Conservation (phyloP, 2,329 filamentous ascomycete species). For the Penicillium janthinellum region DNA sequence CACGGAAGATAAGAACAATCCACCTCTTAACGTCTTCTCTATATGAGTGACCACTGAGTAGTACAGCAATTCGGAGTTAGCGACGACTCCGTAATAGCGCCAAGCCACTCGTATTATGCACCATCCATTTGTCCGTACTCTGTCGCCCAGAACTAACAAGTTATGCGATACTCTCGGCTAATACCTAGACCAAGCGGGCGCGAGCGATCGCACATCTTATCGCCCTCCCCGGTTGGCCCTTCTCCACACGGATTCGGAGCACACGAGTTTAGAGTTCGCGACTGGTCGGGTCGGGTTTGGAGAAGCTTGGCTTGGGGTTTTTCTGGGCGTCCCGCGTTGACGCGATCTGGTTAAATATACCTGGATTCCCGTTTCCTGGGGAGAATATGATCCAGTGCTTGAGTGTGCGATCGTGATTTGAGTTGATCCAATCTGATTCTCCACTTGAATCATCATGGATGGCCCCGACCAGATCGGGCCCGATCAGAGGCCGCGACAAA, state of each 20-base stretch:
- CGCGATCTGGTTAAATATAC: background rate
- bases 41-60: background rate
- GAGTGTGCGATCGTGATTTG: background rate
- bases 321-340: background rate
- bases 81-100: background rate
- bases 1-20: background rate
- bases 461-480: conserved; percentile 49
- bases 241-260: conserved; percentile 1
- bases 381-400: background rate
- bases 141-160: background rate
- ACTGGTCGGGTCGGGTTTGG: background rate
- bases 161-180: conserved; percentile 25
- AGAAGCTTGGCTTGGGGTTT: background rate
- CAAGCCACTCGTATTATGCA: no score
- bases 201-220: conserved; percentile 9
- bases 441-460: conserved; percentile 31
- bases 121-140: no score
- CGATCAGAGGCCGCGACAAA: conserved; percentile 39
- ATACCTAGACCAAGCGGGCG: conserved; percentile 7
- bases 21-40: background rate
- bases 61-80: background rate
- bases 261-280: conserved; percentile 6
- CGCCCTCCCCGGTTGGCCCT: conserved; percentile 2
- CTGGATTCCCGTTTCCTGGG: background rate
- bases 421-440: background rate